These are phyloP conservation scores for Penicillium ucsense DNA, from an alignment of 495 filamentous ascomycete genomes.

Conservation along the genomic window DNA sequence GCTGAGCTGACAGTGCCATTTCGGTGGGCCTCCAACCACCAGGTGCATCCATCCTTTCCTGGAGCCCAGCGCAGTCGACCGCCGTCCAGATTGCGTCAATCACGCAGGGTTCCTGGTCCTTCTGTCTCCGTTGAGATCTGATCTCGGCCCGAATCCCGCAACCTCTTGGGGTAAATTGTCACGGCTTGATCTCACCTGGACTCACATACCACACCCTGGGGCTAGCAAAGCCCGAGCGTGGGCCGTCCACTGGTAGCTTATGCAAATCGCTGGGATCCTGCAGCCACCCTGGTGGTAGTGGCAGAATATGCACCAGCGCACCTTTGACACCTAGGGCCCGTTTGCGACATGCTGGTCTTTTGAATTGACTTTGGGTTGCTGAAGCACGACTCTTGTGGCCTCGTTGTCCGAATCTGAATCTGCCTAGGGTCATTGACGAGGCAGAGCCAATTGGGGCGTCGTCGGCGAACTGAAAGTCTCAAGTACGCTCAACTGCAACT, in stretches of 20 bases:
- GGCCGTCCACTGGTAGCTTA: constrained; percentile 8
- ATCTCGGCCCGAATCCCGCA: constrained; percentile 11
- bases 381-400: too few species aligned
- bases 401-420: too few species aligned
- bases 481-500: too few species aligned
- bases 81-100: background rate
- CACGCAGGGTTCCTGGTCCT: background rate
- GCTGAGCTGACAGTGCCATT: too few species aligned
- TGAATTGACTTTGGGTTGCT: constrained; percentile 9
- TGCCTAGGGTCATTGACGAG: too few species aligned
- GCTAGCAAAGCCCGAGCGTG: background rate
- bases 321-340: constrained; percentile 16
- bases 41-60: too few species aligned
- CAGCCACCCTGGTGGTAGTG: constrained; percentile 23
- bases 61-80: too few species aligned
- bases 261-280: constrained; percentile 22
- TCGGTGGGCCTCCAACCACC: too few species aligned
- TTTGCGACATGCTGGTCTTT: constrained; percentile 24
- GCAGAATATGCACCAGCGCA: constrained; percentile 16
- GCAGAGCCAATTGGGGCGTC: too few species aligned
- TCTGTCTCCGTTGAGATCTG: background rate
- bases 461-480: too few species aligned
- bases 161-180: constrained; percentile 6
- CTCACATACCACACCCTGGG: too few species aligned
- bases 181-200: background rate